Evolutionary conservation across 2,329 filamentous ascomycete genomes (phyloP).

Genomic region (Fusarium sp.): DNA sequence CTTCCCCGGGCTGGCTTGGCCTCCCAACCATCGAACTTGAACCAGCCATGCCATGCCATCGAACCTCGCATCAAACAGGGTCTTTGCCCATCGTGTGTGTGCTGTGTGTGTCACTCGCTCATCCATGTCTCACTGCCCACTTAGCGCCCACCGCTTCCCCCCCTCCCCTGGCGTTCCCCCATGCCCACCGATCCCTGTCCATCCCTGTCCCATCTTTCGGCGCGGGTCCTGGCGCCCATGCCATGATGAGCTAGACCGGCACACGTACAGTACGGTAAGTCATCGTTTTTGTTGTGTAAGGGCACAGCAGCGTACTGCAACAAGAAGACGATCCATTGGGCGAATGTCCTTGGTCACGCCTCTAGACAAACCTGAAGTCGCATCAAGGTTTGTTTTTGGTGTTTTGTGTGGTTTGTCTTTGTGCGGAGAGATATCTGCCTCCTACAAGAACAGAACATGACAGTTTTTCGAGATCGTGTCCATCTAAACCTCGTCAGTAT

Average conservation of each 20-base stretch:
- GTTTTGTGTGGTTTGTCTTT: conserved; percentile 23
- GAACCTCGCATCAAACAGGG: conserved; percentile 26
- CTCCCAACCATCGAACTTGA: conserved; percentile 13
- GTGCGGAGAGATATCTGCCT: conserved; percentile 9
- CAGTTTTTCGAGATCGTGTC: conserved; percentile 9
- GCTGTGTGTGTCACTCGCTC: conserved; percentile 42
- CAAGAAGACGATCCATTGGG: conserved; percentile 38
- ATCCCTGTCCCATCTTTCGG: conserved; percentile 34
- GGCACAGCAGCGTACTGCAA: conserved; percentile 36
- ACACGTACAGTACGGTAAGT: conserved; percentile 22
- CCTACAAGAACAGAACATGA: conserved; percentile 13
- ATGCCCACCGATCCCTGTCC: conserved; percentile 42
- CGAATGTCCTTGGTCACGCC: conserved; percentile 43
- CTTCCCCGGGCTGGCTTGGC: background rate
- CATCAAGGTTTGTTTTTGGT: conserved; percentile 22
- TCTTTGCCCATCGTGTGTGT: conserved; percentile 39
- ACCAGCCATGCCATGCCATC: background rate
- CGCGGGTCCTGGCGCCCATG: conserved; percentile 36
- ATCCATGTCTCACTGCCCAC: conserved; percentile 50
- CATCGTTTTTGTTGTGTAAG: conserved; percentile 12
- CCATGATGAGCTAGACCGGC: conserved; percentile 46
- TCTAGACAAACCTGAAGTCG: conserved; percentile 6
- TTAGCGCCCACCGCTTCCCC: conserved; percentile 46
- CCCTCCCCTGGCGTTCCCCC: conserved; percentile 33
- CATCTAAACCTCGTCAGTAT: conserved; percentile 18